Evolutionary conservation across 768 basidiomycete species (phyloP).

Genomic region (Phaeotremella skinneri): DNA sequence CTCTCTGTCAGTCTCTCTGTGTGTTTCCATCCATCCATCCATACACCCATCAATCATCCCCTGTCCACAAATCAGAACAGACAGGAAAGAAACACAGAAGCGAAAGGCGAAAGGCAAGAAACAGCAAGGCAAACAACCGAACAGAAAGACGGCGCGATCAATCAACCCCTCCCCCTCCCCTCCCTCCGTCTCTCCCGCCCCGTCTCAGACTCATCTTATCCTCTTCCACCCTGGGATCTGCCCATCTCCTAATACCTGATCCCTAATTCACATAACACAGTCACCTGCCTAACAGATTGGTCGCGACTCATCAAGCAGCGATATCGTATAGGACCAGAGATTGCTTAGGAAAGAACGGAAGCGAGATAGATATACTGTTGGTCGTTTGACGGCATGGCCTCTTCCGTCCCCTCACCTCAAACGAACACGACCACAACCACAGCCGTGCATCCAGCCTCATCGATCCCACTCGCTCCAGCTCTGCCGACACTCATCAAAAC

Average conservation of each 20-base stretch:
- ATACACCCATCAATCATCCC: background rate
- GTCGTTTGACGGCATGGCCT: too few species aligned
- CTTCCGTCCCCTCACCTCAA: background rate
- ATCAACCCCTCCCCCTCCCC: background rate
- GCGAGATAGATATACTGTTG: too few species aligned
- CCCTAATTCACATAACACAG: background rate
- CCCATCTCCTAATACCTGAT: background rate
- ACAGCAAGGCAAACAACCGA: background rate
- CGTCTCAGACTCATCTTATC: background rate
- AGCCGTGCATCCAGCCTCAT: background rate
- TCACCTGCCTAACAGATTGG: too few species aligned
- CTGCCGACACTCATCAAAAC: conserved; percentile 1
- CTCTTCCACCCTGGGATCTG: background rate
- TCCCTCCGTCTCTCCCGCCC: conserved; percentile 1
- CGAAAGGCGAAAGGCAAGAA: conserved; percentile 5
- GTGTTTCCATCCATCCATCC: background rate
- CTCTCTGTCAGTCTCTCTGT: background rate
- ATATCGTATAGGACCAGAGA: too few species aligned
- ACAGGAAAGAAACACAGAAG: too few species aligned
- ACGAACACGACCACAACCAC: background rate
- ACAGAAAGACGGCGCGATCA: background rate
- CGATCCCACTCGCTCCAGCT: background rate
- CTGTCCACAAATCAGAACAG: conserved; percentile 4
- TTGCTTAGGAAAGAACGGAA: too few species aligned
- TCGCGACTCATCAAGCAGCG: too few species aligned